Evolutionary conservation across 2,329 filamentous ascomycete genomes (phyloP).

Genomic region (Pseudopyrenochaeta lycopersici): DNA sequence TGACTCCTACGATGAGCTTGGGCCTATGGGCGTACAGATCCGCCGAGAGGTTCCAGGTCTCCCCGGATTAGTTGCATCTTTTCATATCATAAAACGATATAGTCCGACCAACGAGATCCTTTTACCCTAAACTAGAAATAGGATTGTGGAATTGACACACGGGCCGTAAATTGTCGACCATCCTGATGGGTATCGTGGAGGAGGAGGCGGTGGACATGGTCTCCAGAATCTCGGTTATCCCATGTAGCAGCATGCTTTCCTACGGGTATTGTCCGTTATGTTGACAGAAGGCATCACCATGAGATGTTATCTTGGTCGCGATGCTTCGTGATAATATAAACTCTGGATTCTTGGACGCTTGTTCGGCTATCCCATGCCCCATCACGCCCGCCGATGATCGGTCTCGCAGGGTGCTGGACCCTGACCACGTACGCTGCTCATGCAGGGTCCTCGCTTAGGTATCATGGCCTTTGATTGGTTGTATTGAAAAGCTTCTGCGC

Average conservation of each 20-base stretch:
- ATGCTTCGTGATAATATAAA: not conserved
- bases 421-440: slow-evolving; percentile 8
- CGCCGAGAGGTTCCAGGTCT: slow-evolving; percentile 22
- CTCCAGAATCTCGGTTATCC: not conserved
- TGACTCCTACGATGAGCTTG: slow-evolving; percentile 18
- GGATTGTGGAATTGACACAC: not conserved
- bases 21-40: slow-evolving; percentile 10
- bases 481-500: not conserved
- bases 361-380: not conserved
- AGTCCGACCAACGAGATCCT: slow-evolving; percentile 15
- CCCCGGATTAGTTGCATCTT: slow-evolving; percentile 38
- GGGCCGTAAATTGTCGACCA: slow-evolving; percentile 2
- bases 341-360: not conserved
- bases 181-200: slow-evolving; percentile 2
- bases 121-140: slow-evolving; percentile 6
- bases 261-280: not conserved
- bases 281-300: not conserved
- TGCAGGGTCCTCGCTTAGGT: slow-evolving; percentile 9
- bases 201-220: slow-evolving; percentile 6
- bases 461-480: slow-evolving; percentile 9
- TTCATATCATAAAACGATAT: slow-evolving; percentile 33
- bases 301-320: not conserved
- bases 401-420: slow-evolving; percentile 16
- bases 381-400: slow-evolving; percentile 17
- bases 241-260: not conserved